These are phyloP conservation scores for Apium graveolens DNA, from an alignment of 129 eudicot species.

Conservation along the genomic window DNA sequence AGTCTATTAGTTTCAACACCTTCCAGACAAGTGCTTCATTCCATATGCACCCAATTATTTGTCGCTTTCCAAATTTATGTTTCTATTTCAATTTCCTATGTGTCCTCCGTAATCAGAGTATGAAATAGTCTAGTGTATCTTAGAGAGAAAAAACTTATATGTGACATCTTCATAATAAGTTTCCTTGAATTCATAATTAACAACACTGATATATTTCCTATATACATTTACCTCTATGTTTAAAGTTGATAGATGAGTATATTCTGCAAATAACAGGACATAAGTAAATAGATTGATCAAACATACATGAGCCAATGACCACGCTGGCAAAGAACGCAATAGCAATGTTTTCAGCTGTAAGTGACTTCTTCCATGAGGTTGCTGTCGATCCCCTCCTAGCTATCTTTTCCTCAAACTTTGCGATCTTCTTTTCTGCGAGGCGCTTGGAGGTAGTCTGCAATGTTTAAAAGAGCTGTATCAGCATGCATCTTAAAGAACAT, in stretches of 20 bases:
- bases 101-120: neutral
- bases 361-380: conserved; percentile 29
- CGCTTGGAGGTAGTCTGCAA: conserved; percentile 69
- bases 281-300: neutral
- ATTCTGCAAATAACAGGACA: neutral
- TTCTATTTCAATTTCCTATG: neutral
- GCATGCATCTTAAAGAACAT: neutral
- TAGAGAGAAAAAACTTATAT: neutral
- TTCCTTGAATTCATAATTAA: neutral
- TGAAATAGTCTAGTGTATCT: neutral
- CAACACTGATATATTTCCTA: neutral
- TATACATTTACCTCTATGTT: neutral
- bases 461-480: neutral
- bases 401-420: conserved; percentile 77
- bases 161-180: neutral
- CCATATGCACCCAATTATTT: neutral
- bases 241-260: neutral
- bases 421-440: conserved; percentile 64
- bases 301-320: conserved; percentile 63
- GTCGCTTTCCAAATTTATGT: neutral
- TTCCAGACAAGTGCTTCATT: neutral
- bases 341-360: conserved; percentile 40
- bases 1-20: neutral
- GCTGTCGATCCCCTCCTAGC: conserved; percentile 35
- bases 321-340: conserved; percentile 47